Percentiles rank a stretch among this genome's conserved stretches.
Evolutionary conservation across 31 red algal genomes (phyloP).

Genomic region (Endocladia muricata): DNA sequence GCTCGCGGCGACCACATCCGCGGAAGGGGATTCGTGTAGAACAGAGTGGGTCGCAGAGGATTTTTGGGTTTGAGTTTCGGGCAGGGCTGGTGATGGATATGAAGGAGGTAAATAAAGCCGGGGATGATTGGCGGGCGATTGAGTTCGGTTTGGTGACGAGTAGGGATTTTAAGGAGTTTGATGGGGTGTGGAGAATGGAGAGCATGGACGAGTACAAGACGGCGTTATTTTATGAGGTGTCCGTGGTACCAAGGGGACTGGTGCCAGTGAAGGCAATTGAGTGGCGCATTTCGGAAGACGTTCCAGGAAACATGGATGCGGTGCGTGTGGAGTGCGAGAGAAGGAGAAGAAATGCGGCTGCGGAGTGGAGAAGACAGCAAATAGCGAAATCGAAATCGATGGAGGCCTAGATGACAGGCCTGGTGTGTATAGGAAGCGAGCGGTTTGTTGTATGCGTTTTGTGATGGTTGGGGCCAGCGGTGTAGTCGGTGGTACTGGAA

Average conservation of each 20-base stretch:
- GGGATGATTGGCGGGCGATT: conserved; percentile 54
- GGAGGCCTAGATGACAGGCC: background rate
- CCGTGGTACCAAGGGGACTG: conserved; percentile 72
- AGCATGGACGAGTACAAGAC: conserved; percentile 36
- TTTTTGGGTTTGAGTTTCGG: conserved; percentile 93
- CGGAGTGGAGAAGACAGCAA: background rate
- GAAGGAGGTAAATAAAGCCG: conserved; percentile 58
- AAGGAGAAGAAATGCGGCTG: conserved; percentile 6
- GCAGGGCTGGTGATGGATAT: conserved; percentile 92
- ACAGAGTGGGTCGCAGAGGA: conserved; percentile 85
- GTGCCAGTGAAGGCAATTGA: conserved; percentile 91
- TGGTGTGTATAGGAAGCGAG: no score
- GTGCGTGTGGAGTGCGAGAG: conserved; percentile 47
- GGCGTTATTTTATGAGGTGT: conserved; percentile 75
- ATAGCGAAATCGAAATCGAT: background rate
- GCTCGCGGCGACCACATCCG: conserved; percentile 36
- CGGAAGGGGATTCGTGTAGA: conserved; percentile 71
- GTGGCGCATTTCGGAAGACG: conserved; percentile 95
- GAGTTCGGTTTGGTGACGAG: conserved; percentile 67
- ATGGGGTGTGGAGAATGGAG: conserved; percentile 80
- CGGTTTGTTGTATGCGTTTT: no score
- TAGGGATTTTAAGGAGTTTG: conserved; percentile 76
- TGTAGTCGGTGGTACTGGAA: no score
- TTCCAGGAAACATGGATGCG: conserved; percentile 77
- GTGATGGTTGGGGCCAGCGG: no score